These are phyloP conservation scores for Pneumocystis sp. DNA, from an alignment of 1,139 yeast genomes.

Conservation along the genomic window DNA sequence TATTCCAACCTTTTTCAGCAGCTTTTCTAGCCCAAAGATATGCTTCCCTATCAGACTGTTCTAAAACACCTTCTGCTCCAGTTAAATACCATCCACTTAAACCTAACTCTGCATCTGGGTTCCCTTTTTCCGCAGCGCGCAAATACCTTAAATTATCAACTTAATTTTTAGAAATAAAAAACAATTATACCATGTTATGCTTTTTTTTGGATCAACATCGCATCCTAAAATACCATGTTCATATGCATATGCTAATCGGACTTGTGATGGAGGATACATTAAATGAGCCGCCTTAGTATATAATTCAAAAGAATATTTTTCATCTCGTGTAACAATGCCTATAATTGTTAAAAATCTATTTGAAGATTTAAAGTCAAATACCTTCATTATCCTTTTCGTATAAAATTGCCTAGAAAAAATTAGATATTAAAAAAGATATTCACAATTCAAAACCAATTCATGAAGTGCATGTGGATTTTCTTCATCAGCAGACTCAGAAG, in stretches of 20 bases:
- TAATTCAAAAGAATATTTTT: constrained; percentile 39
- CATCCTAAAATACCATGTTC: constrained; percentile 71
- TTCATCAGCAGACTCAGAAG: constrained; percentile 32
- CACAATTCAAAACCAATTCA: constrained; percentile 59
- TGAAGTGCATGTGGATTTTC: constrained; percentile 41
- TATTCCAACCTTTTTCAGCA: constrained; percentile 46
- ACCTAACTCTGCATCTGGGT: constrained; percentile 79
- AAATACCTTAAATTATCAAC: constrained; percentile 1
- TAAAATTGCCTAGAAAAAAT: constrained; percentile 12
- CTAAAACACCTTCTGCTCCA: constrained; percentile 59
- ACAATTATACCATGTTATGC: constrained; percentile 79
- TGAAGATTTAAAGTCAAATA: constrained; percentile 22
- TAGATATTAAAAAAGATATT: constrained; percentile 36
- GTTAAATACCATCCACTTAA: constrained; percentile 83
- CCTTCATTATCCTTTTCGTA: constrained; percentile 15
- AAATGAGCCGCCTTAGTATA: constrained; percentile 66
- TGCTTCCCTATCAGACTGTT: constrained; percentile 63
- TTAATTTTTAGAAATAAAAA: constrained; percentile 37
- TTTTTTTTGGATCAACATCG: constrained; percentile 49
- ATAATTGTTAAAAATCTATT: constrained; percentile 12
- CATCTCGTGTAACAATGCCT: constrained; percentile 17
- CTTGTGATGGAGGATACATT: constrained; percentile 69
- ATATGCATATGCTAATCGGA: constrained; percentile 70
- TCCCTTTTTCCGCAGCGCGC: constrained; percentile 36
- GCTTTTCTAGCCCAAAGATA: constrained; percentile 82